These are phyloP conservation scores for Fraxinus albicans DNA, from an alignment of 305 asterid genomes.

Conservation along the genomic window DNA sequence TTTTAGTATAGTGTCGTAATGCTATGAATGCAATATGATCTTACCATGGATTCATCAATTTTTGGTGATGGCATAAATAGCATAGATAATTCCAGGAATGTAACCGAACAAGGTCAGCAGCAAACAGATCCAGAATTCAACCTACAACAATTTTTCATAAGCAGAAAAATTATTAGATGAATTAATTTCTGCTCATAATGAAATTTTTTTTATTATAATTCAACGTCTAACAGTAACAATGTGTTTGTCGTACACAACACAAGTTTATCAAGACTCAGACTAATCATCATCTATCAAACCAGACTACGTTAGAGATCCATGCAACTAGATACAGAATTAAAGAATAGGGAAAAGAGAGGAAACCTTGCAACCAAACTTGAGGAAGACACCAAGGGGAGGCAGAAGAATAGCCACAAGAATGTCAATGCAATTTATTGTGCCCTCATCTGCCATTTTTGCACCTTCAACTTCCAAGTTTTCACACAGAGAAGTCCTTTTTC, in stretches of 20 bases:
- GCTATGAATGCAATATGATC: neutral
- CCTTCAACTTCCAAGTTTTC: neutral
- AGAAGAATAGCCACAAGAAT: neutral
- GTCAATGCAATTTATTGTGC: neutral
- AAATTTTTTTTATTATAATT: too few species aligned
- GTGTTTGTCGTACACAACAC: neutral
- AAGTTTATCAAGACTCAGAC: neutral
- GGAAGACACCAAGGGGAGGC: conserved; percentile 21
- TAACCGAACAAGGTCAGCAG: conserved; percentile 43
- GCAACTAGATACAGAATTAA: neutral
- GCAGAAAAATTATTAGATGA: neutral
- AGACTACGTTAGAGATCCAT: neutral
- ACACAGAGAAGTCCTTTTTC: neutral
- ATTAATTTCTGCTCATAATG: too few species aligned
- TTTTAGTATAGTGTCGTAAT: too few species aligned
- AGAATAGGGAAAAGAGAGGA: neutral
- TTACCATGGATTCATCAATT: neutral
- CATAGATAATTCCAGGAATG: conserved; percentile 45
- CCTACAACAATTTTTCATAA: conserved; percentile 13
- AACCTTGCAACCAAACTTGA: conserved; percentile 14
- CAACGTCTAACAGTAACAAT: neutral
- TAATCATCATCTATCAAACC: neutral
- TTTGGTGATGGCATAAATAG: conserved; percentile 40
- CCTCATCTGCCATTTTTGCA: neutral
- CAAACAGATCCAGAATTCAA: conserved; percentile 49